phyloP scores from a whole-genome alignment of 2,329 filamentous ascomycete species.

The Cordyceps tenuipes region DNA sequence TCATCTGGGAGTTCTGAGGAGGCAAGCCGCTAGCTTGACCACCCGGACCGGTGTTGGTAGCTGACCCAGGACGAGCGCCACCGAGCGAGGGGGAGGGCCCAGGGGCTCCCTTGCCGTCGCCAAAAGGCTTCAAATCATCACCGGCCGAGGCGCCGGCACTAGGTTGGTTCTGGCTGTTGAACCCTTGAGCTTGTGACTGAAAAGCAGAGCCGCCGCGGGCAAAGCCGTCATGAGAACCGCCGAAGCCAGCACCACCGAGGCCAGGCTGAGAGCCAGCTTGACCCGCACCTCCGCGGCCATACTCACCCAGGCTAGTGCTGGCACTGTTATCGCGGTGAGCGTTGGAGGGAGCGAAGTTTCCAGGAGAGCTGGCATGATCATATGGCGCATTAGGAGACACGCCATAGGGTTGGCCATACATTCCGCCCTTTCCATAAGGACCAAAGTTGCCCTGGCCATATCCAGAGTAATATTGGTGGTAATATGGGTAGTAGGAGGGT shows the following conservation, averaged over 20 bases:
- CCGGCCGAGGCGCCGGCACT: slow-evolving; percentile 28
- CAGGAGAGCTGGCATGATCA: slow-evolving; percentile 47
- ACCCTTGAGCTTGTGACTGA: slow-evolving; percentile 47
- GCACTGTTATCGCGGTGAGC: slow-evolving; percentile 44
- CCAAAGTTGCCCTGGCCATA: slow-evolving; percentile 45
- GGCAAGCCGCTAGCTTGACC: slow-evolving; percentile 42
- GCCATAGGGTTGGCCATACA: slow-evolving; percentile 50
- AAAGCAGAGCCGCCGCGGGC: slow-evolving; percentile 44
- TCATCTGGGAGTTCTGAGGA: slow-evolving; percentile 48
- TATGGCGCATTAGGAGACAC: slow-evolving; percentile 49
- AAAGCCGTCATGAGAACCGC: slow-evolving; percentile 47
- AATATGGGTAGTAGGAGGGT: slow-evolving; percentile 54
- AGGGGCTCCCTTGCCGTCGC: slow-evolving; percentile 44
- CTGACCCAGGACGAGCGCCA: slow-evolving; percentile 49
- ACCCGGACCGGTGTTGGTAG: slow-evolving; percentile 43
- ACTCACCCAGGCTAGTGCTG: slow-evolving; percentile 45
- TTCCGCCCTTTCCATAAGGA: slow-evolving; percentile 45
- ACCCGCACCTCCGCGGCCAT: slow-evolving; percentile 40
- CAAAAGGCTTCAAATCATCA: slow-evolving; percentile 53
- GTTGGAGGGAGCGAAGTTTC: slow-evolving; percentile 45
- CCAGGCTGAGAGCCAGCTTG: slow-evolving; percentile 43
- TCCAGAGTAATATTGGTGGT: slow-evolving; percentile 50
- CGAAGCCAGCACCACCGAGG: slow-evolving; percentile 43
- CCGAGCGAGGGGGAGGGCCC: slow-evolving; percentile 50
- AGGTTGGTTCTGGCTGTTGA: slow-evolving; percentile 42